These are phyloP conservation scores for Metarhizium rileyi DNA, from an alignment of 2,329 filamentous ascomycete genomes.

Conservation along the genomic window DNA sequence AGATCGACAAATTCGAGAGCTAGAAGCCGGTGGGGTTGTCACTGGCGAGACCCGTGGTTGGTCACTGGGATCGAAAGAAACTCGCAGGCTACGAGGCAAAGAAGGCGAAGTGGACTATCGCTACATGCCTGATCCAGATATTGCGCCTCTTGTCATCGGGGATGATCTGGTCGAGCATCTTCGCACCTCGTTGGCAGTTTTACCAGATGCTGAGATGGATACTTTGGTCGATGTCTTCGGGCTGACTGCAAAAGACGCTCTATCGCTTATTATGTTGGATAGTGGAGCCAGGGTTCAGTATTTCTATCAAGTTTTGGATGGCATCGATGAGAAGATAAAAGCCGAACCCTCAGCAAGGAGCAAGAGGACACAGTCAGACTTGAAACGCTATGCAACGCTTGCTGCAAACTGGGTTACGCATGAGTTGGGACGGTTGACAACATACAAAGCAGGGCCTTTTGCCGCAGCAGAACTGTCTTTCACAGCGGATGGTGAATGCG, in stretches of 20 bases:
- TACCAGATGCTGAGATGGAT: conserved; percentile 62
- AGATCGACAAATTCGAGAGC: conserved; percentile 72
- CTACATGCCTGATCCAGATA: conserved; percentile 96
- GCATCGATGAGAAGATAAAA: conserved; percentile 26
- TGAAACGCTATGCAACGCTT: conserved; percentile 33
- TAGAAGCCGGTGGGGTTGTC: conserved; percentile 65
- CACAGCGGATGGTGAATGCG: conserved; percentile 36
- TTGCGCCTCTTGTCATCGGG: conserved; percentile 69
- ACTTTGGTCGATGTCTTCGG: conserved; percentile 53
- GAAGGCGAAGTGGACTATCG: conserved; percentile 96
- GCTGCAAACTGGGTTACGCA: conserved; percentile 63
- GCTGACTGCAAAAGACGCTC: conserved; percentile 72
- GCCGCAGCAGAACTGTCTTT: conserved; percentile 24
- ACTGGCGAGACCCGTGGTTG: conserved; percentile 87
- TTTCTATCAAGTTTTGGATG: conserved; percentile 57
- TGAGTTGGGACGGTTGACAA: conserved; percentile 60
- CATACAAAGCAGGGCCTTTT: conserved; percentile 32
- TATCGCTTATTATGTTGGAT: conserved; percentile 68
- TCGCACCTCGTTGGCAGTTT: conserved; percentile 50
- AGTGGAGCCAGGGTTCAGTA: conserved; percentile 73
- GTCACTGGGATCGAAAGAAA: conserved; percentile 76
- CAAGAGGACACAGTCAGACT: conserved; percentile 12
- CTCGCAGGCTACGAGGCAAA: conserved; percentile 74
- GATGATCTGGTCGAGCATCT: conserved; percentile 59
- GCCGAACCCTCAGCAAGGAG: conserved; percentile 9